Base-by-base conservation (phyloP, 169 alveolate species). In the Amoebophrya sp. region DNA sequence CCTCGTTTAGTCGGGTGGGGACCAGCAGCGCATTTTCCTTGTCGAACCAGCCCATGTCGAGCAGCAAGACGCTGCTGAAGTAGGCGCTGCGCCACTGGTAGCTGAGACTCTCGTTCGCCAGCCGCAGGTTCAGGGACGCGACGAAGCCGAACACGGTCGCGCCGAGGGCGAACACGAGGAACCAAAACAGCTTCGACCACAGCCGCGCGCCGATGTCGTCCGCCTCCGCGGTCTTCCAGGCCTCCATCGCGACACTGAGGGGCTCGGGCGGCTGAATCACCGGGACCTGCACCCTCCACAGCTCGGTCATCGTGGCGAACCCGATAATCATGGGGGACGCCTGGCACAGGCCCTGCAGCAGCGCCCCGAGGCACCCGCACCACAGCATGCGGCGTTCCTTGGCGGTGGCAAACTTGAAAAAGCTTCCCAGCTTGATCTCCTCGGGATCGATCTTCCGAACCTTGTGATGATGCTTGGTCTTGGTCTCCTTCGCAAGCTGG, bases 31-130 rank as follows among this genome's bases (percentile, higher is more conserved):
- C 29, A 18, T 47, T 47, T 18, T 47, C 18, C 18, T 47, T 7
- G 66, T 47, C 66, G 66, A 47, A 47, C 66, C 66, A 47, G 66
- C 66, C 66, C 66, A 47, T 47, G 66, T 47, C 66, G 66, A 47
- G 66, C 29, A 7, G 66, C 7, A 47, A 18, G 18, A 47, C 66
- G 7, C 29, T 12, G 66, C 66, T 7, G 66, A 47, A 47, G 66
- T 47, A 47, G 18, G 66, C 66, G 18, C 66, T 7, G 29, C 66
- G 66, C 66, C 66, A 47, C 66, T 7, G 7, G 29, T 12, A 18
- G 18, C 29, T 47, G 66, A 47, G 66, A 18, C 29, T 12, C 66
- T 47, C 29, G 66, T 47, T 47, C 29, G 66, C 66, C 18, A 12
- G 7, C 66, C 18, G 66, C 66, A 47, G 18, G 18, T 12, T 12